Conservation (phyloP, 345 rosid species). For the Hibiscus mutabilis region DNA sequence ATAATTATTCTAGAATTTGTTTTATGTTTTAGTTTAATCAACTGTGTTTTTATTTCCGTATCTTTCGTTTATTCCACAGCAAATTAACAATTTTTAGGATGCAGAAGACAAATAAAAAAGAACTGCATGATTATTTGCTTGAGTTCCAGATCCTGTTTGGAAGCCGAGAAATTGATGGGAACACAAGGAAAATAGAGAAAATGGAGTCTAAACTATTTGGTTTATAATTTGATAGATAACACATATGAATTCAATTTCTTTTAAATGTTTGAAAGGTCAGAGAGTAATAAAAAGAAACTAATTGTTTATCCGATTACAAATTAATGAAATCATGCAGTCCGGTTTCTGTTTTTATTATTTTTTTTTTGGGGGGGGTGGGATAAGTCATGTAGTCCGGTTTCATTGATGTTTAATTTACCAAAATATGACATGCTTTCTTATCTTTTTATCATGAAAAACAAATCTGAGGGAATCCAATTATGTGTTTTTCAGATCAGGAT, state of each 20-base stretch:
- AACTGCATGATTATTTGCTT: background rate
- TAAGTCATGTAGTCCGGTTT: background rate
- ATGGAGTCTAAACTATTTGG: background rate
- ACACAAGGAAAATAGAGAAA: background rate
- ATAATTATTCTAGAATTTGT: background rate
- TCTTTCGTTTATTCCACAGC: background rate
- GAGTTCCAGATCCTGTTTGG: background rate
- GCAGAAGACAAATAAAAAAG: background rate
- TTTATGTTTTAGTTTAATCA: background rate
- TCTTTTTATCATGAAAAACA: background rate
- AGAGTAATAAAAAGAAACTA: background rate
- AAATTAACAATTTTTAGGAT: too few relatives aligned
- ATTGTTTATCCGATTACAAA: background rate
- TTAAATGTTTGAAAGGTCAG: background rate
- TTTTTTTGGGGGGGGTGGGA: too few relatives aligned
- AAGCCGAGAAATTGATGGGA: background rate
- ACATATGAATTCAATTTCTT: background rate
- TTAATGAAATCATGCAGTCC: background rate
- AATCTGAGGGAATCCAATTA: background rate
- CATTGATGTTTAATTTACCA: background rate
- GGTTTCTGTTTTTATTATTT: too few relatives aligned
- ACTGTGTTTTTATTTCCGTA: background rate
- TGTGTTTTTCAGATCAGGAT: background rate
- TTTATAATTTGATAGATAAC: background rate
- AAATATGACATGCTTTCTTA: background rate